phyloP scores from a whole-genome alignment of 2,329 filamentous ascomycete species.

The Phyllosticta citriasiana region DNA sequence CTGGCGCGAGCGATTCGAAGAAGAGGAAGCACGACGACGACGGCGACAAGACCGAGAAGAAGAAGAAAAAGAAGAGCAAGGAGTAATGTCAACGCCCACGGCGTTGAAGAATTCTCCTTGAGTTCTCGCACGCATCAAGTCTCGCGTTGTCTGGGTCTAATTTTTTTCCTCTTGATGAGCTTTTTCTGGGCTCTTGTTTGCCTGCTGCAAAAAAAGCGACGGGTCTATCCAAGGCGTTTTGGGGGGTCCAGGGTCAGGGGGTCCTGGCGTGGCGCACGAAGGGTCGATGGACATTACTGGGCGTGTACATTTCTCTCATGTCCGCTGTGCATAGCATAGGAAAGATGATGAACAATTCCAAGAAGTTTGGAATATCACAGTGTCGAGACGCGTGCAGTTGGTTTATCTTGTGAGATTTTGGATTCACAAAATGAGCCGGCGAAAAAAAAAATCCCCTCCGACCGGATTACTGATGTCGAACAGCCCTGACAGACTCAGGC shows the following conservation, averaged over 20 bases:
- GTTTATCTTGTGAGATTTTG: not conserved
- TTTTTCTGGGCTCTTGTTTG: not conserved
- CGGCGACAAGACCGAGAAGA: constrained; percentile 51
- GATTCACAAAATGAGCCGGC: not conserved
- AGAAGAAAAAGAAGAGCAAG: constrained; percentile 53
- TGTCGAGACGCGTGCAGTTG: not conserved
- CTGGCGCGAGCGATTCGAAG: constrained; percentile 36
- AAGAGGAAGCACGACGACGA: constrained; percentile 42
- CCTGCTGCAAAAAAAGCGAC: not conserved
- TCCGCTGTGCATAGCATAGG: constrained; percentile 9
- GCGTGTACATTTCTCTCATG: not conserved
- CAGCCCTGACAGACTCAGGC: too few species aligned
- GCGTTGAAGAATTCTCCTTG: not conserved
- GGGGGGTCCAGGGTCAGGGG: not conserved
- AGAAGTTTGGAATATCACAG: not conserved
- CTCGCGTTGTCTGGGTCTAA: not conserved
- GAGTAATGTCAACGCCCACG: constrained; percentile 16
- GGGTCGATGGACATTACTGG: not conserved
- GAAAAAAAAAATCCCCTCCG: too few species aligned
- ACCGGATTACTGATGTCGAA: too few species aligned
- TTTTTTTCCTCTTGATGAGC: not conserved
- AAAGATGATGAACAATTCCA: constrained; percentile 1
- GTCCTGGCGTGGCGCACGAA: not conserved
- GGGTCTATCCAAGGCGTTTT: not conserved
- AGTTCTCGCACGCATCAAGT: not conserved